Conservation (phyloP, 2,329 filamentous ascomycete species). For the Bipolaris zeicola region DNA sequence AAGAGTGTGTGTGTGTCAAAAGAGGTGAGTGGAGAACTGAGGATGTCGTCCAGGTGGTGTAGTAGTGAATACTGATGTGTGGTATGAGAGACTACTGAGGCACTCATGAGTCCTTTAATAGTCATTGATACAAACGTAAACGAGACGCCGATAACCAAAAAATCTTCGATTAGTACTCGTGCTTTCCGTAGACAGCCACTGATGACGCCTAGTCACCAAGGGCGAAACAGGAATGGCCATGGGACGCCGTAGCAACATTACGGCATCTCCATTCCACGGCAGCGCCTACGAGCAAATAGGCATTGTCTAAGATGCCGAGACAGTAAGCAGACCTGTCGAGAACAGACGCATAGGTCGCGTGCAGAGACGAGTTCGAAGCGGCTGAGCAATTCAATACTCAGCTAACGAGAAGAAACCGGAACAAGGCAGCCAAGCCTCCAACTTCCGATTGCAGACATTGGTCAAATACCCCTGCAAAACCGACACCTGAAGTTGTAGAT, state of each 20-base stretch:
- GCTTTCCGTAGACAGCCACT: slow-evolving; percentile 1
- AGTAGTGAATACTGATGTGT: slow-evolving; percentile 19
- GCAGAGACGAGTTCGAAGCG: slow-evolving; percentile 23
- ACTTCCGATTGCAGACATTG: neutral
- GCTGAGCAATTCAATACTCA: slow-evolving; percentile 19
- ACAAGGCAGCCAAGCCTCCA: slow-evolving; percentile 1
- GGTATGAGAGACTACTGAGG: slow-evolving; percentile 27
- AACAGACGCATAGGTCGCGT: slow-evolving; percentile 21
- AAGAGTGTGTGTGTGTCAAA: slow-evolving; percentile 11
- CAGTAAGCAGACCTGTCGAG: slow-evolving; percentile 7
- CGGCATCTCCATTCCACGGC: slow-evolving; percentile 14
- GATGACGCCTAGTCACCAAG: slow-evolving; percentile 27
- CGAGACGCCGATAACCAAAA: slow-evolving; percentile 24
- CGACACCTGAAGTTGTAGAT: neutral
- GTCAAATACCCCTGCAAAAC: neutral
- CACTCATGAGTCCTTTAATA: slow-evolving; percentile 26
- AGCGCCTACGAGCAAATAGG: slow-evolving; percentile 11
- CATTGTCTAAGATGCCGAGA: slow-evolving; percentile 7
- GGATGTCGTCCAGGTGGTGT: slow-evolving; percentile 7
- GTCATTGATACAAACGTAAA: slow-evolving; percentile 37
- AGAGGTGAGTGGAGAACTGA: slow-evolving; percentile 2
- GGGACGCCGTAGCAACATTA: slow-evolving; percentile 14
- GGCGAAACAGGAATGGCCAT: slow-evolving; percentile 24
- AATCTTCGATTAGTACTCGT: slow-evolving; percentile 2
- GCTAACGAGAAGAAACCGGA: slow-evolving; percentile 22